A percentile compares a stretch with the other conserved stretches of the same genome.
phyloP scores from a whole-genome alignment of 805 yeast genomes.

The Lachancea meyersii region DNA sequence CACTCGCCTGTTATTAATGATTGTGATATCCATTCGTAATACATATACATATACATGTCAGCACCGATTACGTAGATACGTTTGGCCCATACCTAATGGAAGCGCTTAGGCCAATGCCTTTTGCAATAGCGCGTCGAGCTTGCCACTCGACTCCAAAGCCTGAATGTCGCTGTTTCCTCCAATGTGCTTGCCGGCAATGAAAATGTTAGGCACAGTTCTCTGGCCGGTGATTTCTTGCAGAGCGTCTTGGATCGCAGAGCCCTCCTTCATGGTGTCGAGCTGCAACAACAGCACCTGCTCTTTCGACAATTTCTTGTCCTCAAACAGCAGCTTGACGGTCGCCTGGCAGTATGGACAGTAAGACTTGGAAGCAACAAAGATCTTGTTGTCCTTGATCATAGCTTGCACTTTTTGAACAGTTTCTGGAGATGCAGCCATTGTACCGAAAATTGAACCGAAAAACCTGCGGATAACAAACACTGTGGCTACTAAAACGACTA shows the following conservation, averaged over 20 bases:
- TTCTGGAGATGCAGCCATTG: conserved; percentile 51
- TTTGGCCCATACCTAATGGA: too few relatives aligned
- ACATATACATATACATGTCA: too few relatives aligned
- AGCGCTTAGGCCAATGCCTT: conserved; percentile 12
- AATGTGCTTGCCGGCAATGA: conserved; percentile 84
- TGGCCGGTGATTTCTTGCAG: conserved; percentile 76
- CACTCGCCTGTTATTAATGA: too few relatives aligned
- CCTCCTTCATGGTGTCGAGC: conserved; percentile 54
- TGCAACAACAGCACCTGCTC: conserved; percentile 36
- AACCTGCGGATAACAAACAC: conserved; percentile 9
- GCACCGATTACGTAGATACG: too few relatives aligned
- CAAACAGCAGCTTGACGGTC: conserved; percentile 36
- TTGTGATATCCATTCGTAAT: too few relatives aligned
- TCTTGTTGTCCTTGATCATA: conserved; percentile 56
- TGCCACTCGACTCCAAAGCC: conserved; percentile 54
- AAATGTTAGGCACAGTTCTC: conserved; percentile 88
- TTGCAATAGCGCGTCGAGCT: conserved; percentile 42
- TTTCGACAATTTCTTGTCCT: conserved; percentile 41
- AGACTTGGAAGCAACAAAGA: conserved; percentile 78
- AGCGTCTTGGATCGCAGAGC: conserved; percentile 75
- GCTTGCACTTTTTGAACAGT: conserved; percentile 51
- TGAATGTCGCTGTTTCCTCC: conserved; percentile 94
- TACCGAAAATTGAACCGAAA: conserved; percentile 2
- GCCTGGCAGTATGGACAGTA: conserved; percentile 63
- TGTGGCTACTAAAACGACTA: conserved; percentile 6